These are phyloP conservation scores for Penicillium cataractarum DNA, from an alignment of 495 filamentous ascomycete species.

Conservation along the genomic window DNA sequence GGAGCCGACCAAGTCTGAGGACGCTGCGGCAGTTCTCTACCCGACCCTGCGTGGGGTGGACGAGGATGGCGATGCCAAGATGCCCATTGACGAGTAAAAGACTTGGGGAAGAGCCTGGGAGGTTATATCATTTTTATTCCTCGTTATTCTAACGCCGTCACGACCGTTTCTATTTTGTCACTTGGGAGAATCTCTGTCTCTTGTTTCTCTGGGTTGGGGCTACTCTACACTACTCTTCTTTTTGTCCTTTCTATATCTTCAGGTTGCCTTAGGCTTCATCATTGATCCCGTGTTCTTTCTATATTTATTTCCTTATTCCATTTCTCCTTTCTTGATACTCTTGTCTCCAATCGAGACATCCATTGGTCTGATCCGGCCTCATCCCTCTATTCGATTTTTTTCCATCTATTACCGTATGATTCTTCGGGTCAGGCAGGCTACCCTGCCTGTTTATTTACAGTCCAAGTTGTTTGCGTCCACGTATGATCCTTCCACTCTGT, in stretches of 20 bases:
- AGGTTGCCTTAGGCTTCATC: neutral
- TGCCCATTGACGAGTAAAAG: slow-evolving; percentile 30
- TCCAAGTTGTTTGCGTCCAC: slow-evolving; percentile 29
- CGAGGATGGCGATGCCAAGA: slow-evolving; percentile 47
- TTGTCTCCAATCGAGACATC: neutral
- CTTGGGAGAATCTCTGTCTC: neutral
- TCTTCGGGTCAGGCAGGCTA: slow-evolving; percentile 7
- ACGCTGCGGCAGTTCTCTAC: slow-evolving; percentile 44
- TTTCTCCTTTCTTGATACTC: neutral
- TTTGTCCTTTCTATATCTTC: slow-evolving; percentile 4
- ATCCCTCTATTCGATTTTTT: slow-evolving; percentile 6
- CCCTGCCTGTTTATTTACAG: slow-evolving; percentile 27
- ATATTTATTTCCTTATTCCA: neutral
- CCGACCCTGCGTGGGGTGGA: slow-evolving; percentile 50
- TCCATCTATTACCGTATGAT: slow-evolving; percentile 21
- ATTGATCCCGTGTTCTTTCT: neutral
- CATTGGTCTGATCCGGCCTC: neutral
- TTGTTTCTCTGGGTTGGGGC: slow-evolving; percentile 6
- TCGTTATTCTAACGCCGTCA: slow-evolving; percentile 29
- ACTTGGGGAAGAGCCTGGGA: neutral
- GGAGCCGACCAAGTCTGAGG: slow-evolving; percentile 29
- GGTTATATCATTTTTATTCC: neutral
- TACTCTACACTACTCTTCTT: slow-evolving; percentile 11
- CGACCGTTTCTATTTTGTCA: slow-evolving; percentile 23
- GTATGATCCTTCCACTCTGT: neutral